Evolutionary conservation across 176 grass and related monocot species (phyloP), one percentile per base, ranked within the genome.

Genomic region (Raddia guianensis): DNA sequence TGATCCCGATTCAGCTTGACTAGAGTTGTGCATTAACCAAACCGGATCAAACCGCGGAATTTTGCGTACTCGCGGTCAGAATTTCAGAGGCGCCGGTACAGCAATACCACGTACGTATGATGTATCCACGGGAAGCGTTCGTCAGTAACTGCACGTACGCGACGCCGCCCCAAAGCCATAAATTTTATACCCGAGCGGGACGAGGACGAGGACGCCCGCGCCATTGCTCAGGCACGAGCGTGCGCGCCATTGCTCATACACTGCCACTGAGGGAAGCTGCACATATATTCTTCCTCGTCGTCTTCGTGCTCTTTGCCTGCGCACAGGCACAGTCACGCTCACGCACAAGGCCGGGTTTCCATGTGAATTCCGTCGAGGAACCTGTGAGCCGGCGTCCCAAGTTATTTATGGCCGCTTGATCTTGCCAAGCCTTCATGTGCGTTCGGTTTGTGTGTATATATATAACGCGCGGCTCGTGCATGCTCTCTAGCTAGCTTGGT

Each of bases 351-450:
- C 27, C 27, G 27, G 27, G 27, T 59, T 80, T 85, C 52, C 77
- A 49, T 81, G 82, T 80, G 87, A 84, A n/a, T 63, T 33, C 18
- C 33, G 19, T 67, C 85, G 82, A 72, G 82, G 87, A 80, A 84
- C 76, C 48, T 80, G 87, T 89, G 82, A 89, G 12, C 70, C 64
- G 46, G 12, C 68, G 68, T 12, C 47, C 19, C 32, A 53, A 7
- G 40, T 79, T 79, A 80, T 80, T 80, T 74, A 86, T 66, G 43
- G 45, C 61, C 59, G 8, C 48, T 49, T 50, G 16, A 40, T 76
- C 85, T 20, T 54, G 72, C 58, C 45, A 5, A 13, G 19, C 8
- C 4, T 49, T 49, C 47, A 9, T 12, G 47, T 49, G 47, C 10
- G 47, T 49, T 40, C 27, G 27, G 27, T 13, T 56, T 48, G 57